phyloP scores from a whole-genome alignment of 2,329 filamentous ascomycete species.

The Paramyrothecium roridum region DNA sequence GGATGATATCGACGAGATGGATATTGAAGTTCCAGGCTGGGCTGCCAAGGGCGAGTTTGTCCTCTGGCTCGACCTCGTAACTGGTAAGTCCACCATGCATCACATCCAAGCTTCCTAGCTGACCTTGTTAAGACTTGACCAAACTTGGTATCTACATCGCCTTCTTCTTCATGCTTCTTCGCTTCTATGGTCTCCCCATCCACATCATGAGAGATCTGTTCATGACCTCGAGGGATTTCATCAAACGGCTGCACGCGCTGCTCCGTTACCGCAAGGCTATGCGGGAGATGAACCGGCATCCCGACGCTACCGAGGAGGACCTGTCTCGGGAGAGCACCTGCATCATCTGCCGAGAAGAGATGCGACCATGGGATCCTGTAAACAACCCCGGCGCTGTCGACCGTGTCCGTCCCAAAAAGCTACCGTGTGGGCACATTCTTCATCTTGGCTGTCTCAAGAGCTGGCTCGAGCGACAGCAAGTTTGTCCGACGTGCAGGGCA shows the following conservation, averaged over 20 bases:
- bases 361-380: constrained; percentile 70
- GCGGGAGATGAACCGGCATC: constrained; percentile 90
- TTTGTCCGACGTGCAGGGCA: constrained; percentile 89
- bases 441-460: constrained; percentile 93
- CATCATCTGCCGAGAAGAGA: constrained; percentile 96
- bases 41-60: constrained; percentile 93
- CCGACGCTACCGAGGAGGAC: constrained; percentile 86
- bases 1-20: constrained; percentile 84
- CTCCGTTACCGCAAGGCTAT: constrained; percentile 88
- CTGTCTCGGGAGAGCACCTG: constrained; percentile 85
- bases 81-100: constrained; percentile 51
- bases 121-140: constrained; percentile 64
- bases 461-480: constrained; percentile 96
- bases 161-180: constrained; percentile 91
- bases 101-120: constrained; percentile 8
- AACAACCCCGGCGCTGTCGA: constrained; percentile 70
- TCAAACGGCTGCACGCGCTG: constrained; percentile 84
- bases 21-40: constrained; percentile 94
- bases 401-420: constrained; percentile 84
- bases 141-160: constrained; percentile 86
- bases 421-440: constrained; percentile 92
- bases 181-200: constrained; percentile 92
- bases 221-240: constrained; percentile 87
- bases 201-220: constrained; percentile 96
- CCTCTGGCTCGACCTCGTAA: constrained; percentile 80